These are phyloP conservation scores for Fistulifera solaris DNA, from an alignment of 108 stramenopile genomes.

Conservation along the genomic window DNA sequence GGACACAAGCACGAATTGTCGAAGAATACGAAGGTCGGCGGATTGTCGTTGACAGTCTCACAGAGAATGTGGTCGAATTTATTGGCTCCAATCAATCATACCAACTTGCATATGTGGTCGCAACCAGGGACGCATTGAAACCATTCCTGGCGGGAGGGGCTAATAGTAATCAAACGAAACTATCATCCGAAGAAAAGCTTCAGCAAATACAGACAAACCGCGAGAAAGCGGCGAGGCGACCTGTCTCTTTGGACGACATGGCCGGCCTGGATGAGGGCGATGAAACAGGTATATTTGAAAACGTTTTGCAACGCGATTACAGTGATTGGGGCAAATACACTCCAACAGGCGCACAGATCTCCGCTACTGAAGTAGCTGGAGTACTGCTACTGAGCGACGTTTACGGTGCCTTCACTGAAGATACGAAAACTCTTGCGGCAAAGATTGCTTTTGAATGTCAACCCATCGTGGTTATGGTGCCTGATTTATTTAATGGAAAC, in stretches of 20 bases:
- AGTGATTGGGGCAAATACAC: conserved; percentile 77
- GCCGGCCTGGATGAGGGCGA: conserved; percentile 47
- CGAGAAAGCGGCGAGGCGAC: conserved; percentile 27
- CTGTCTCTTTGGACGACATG: conserved; percentile 38
- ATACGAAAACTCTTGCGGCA: conserved; percentile 63
- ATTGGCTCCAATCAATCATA: conserved; percentile 52
- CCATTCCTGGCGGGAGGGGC: conserved; percentile 52
- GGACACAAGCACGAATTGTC: conserved; percentile 66
- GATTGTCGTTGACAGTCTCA: conserved; percentile 60
- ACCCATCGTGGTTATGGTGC: conserved; percentile 77
- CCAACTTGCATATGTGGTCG: conserved; percentile 77
- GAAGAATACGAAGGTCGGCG: conserved; percentile 72
- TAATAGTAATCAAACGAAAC: background rate
- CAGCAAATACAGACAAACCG: conserved; percentile 56
- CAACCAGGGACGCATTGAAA: conserved; percentile 55
- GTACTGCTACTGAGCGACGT: conserved; percentile 75
- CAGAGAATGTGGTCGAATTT: conserved; percentile 62
- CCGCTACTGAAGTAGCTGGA: conserved; percentile 71
- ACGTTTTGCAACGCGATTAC: conserved; percentile 60
- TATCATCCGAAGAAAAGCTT: conserved; percentile 27
- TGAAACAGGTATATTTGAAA: conserved; percentile 41
- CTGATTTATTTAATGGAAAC: conserved; percentile 68
- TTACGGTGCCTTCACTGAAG: conserved; percentile 61
- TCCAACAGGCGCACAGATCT: conserved; percentile 69
- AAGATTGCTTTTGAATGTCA: conserved; percentile 90